Evolutionary conservation across 768 basidiomycete species (phyloP), one percentile per base, ranked within the genome.

Genomic region (Clitopilus passeckerianus): DNA sequence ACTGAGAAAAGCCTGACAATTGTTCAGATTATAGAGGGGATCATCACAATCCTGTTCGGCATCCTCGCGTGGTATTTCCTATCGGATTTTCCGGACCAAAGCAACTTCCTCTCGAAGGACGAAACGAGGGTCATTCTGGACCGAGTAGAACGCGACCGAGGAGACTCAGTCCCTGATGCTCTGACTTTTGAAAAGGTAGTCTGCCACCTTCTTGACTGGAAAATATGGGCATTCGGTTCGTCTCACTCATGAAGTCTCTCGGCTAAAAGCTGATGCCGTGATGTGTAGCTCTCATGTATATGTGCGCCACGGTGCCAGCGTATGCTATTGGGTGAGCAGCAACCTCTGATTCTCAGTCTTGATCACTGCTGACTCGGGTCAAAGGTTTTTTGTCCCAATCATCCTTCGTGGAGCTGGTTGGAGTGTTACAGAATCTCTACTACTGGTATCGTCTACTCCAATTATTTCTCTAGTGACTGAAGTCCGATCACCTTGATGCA

Each of bases 351-450:
- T 34, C 12, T n/a, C n/a, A n/a, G n/a, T n/a, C n/a, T 18, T 24
- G 18, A 34, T 14, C 7, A 37, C 24, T 60, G 7, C 53, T 7
- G 60, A 50, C 58, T 50, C 15, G 57, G 57, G 23, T 34, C 20
- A 27, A 59, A 78, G 78, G 37, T 78, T 73, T 60, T 82, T 82
- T 58, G 62, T 82, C 30, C 76, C 80, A 6, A 73, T 77, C 57
- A 80, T 82, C 43, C 68, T 82, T 54, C 71, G 74, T 18, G 77
- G 77, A 3, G 76, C 82, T 76, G 80, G 80, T 14, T 82, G 80
- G 80, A 75, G 71, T 56, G 62, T 75, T 34, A 66, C 67, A 15
- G 67, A 74, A 23, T 77, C 80, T 12, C 64, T 81, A 53, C 69
- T 82, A 46, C 59, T 82, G 67, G 79, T 79, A 43, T 41, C 60